Conservation (phyloP, 257 asterid genomes). For the Solanum appendiculatum region DNA sequence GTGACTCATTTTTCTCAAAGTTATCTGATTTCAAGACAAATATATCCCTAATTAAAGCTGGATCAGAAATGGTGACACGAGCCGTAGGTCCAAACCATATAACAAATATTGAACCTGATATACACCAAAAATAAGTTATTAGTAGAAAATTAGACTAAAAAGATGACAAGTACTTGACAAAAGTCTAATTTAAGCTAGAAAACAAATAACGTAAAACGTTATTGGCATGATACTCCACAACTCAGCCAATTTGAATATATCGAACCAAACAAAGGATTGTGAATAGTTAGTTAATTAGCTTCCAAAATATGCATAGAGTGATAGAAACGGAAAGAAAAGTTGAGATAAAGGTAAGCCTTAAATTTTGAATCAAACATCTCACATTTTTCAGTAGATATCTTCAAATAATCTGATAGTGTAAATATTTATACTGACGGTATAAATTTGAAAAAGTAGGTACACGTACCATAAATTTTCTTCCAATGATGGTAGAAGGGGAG, state of each 20-base stretch:
- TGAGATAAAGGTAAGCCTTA: background rate
- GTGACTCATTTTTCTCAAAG: conserved; percentile 81
- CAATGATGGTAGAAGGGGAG: conserved; percentile 91
- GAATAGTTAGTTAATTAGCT: background rate
- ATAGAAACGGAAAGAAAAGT: background rate
- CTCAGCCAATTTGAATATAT: background rate
- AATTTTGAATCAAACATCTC: background rate
- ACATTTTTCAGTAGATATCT: background rate
- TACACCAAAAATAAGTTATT: background rate
- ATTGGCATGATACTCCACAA: background rate
- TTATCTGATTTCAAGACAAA: conserved; percentile 59
- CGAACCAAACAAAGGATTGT: background rate
- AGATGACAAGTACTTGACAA: background rate
- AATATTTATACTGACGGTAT: too few species aligned
- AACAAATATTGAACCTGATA: conserved; percentile 62
- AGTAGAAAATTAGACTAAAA: background rate
- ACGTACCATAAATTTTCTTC: conserved; percentile 77
- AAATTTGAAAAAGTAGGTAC: background rate
- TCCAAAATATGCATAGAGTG: background rate
- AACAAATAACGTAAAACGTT: background rate
- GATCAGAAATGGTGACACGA: conserved; percentile 72
- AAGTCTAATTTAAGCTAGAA: background rate
- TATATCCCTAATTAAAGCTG: conserved; percentile 61
- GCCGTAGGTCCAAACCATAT: conserved; percentile 91
- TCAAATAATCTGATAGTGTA: background rate